A percentile compares a stretch with the other conserved stretches of the same genome.
These are phyloP conservation scores for Marchantia polymorpha DNA, from an alignment of 225 moss, liverwort and hornwort species.

Conservation along the genomic window DNA sequence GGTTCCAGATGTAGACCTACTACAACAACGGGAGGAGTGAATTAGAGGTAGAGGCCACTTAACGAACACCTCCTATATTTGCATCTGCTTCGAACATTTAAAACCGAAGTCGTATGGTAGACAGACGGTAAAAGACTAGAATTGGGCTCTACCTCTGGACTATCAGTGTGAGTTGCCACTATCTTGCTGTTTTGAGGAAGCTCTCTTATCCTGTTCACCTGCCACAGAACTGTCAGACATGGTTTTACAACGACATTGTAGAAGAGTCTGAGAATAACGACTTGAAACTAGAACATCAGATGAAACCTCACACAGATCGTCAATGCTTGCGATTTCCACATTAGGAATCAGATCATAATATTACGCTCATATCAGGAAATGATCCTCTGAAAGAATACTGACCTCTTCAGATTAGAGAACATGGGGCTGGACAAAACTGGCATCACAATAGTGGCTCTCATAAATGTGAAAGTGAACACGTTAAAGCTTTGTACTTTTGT, in stretches of 20 bases:
- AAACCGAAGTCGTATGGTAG: not conserved
- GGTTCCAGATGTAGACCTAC: constrained; percentile 89
- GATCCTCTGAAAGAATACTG: no score
- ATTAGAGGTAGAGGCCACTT: not conserved
- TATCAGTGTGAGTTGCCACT: constrained; percentile 91
- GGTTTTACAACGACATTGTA: not conserved
- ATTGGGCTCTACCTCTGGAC: constrained; percentile 66
- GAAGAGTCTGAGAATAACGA: not conserved
- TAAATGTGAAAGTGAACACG: no score
- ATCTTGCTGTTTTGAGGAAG: constrained; percentile 91
- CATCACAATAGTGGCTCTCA: no score
- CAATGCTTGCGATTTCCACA: no score
- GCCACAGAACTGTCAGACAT: constrained; percentile 14
- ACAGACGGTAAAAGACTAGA: not conserved
- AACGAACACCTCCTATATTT: not conserved
- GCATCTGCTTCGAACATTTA: not conserved
- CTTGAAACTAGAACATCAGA: no score
- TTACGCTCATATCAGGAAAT: no score
- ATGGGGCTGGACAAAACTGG: no score
- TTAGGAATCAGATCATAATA: no score
- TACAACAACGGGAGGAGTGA: constrained; percentile 2
- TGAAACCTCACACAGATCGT: no score
- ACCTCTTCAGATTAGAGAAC: no score
- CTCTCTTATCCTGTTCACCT: constrained; percentile 95
- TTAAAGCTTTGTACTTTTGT: no score